Evolutionary conservation across 2,329 filamentous ascomycete genomes (phyloP).

Genomic region (Monosporascus sp.): DNA sequence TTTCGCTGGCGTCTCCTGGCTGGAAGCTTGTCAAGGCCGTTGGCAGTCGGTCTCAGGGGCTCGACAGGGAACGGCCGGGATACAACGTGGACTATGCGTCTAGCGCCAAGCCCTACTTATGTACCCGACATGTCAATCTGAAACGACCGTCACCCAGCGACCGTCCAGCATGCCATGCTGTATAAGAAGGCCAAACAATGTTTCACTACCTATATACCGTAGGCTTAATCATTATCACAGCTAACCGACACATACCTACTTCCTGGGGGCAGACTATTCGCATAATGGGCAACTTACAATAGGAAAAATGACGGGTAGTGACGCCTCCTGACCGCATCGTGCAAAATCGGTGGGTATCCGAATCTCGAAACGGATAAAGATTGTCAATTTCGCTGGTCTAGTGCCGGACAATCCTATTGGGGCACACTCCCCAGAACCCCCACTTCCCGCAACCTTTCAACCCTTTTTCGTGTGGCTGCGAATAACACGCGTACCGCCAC

Average conservation of each 20-base stretch:
- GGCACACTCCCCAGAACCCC: neutral
- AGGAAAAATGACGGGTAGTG: neutral
- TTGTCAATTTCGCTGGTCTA: neutral
- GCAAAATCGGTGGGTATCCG: neutral
- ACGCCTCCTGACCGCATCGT: neutral
- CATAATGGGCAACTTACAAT: too few species aligned
- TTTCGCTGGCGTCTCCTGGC: neutral
- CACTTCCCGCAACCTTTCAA: neutral
- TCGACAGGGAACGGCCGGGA: neutral
- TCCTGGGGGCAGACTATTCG: too few species aligned
- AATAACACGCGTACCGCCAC: neutral
- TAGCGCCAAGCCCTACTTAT: neutral
- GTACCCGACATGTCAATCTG: neutral
- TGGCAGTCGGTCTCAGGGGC: neutral
- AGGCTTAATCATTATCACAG: too few species aligned
- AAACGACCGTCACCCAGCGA: neutral
- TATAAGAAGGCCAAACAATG: neutral
- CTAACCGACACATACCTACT: too few species aligned
- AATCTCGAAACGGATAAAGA: neutral
- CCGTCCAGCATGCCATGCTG: neutral
- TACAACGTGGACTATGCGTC: neutral
- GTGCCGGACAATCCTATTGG: neutral
- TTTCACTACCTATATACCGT: too few species aligned
- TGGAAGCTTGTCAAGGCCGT: neutral
- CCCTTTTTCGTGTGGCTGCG: neutral